A percentile compares a stretch with the other conserved stretches of the same genome.
Evolutionary conservation across 306 rosid genomes (phyloP).

Genomic region (Cyamopsis tetragonoloba): DNA sequence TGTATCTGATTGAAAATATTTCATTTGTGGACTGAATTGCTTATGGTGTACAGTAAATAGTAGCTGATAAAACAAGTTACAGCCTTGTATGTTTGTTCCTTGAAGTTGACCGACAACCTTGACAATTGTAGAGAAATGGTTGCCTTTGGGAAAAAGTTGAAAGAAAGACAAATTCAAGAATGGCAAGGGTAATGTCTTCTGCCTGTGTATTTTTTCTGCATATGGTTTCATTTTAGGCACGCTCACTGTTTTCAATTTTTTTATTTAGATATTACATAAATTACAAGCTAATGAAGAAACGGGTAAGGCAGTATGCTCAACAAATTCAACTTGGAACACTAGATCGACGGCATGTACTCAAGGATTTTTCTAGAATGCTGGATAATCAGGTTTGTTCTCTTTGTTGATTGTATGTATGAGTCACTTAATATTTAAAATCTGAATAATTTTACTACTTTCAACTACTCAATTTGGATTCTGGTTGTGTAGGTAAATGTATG

Average conservation of each 20-base stretch:
- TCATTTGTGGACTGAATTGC: neutral
- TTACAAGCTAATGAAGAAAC: constrained; percentile 85
- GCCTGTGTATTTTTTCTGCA: neutral
- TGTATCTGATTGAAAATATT: neutral
- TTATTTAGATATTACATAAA: constrained; percentile 71
- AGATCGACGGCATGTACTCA: constrained; percentile 72
- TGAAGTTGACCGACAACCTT: no score
- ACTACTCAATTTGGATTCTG: neutral
- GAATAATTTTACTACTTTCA: neutral
- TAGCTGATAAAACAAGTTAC: neutral
- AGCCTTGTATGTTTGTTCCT: neutral
- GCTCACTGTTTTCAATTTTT: constrained; percentile 14
- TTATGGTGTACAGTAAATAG: neutral
- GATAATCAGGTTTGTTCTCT: constrained; percentile 63
- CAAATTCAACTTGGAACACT: constrained; percentile 72
- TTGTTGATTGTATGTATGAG: neutral
- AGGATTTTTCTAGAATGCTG: constrained; percentile 88
- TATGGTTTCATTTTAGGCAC: neutral
- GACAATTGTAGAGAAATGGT: constrained; percentile 63
- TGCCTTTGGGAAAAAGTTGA: constrained; percentile 86
- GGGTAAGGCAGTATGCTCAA: constrained; percentile 66
- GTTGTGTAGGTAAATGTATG: neutral
- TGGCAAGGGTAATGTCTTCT: constrained; percentile 71
- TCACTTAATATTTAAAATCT: neutral
- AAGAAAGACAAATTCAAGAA: constrained; percentile 73